Percentiles rank a stretch among this genome's conserved stretches.
Evolutionary conservation across 257 asterid genomes (phyloP).

Genomic region (Solanum tarapatanum): DNA sequence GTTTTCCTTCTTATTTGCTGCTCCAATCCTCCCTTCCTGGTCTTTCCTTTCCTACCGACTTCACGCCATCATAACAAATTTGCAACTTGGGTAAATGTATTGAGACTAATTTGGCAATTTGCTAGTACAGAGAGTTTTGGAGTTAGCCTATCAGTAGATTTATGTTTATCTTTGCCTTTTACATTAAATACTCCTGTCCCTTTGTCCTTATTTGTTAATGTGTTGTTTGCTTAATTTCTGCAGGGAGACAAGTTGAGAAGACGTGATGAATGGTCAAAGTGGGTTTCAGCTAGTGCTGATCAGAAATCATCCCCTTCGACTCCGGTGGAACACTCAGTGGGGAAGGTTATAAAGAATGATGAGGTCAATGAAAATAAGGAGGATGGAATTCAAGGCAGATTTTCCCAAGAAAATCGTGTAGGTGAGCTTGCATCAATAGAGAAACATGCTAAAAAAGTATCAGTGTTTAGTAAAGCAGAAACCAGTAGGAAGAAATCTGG

Average conservation of each 20-base stretch:
- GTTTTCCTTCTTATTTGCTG: background rate
- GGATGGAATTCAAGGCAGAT: constrained; percentile 16
- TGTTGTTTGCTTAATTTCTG: constrained; percentile 4
- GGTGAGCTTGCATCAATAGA: constrained; percentile 14
- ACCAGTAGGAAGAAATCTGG: constrained; percentile 9
- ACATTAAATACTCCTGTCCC: background rate
- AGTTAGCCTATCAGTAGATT: background rate
- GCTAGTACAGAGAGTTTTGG: background rate
- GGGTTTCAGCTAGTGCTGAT: constrained; percentile 35
- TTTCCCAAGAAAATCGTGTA: constrained; percentile 14
- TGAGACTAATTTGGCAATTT: background rate
- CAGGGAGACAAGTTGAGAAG: constrained; percentile 83
- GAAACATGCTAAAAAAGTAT: constrained; percentile 7
- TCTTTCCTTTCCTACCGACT: background rate
- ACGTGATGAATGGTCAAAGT: constrained; percentile 76
- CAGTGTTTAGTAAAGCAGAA: constrained; percentile 11
- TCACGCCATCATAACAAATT: background rate
- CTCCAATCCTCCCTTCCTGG: background rate
- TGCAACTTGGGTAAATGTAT: background rate
- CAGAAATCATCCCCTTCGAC: constrained; percentile 22
- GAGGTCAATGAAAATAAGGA: constrained; percentile 21
- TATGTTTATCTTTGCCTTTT: background rate
- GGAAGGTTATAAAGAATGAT: constrained; percentile 11
- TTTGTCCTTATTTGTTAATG: constrained; percentile 4
- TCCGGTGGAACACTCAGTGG: constrained; percentile 9